These are phyloP conservation scores for Staphylotrichum tortipilum DNA, from an alignment of 495 filamentous ascomycete genomes.

Conservation along the genomic window DNA sequence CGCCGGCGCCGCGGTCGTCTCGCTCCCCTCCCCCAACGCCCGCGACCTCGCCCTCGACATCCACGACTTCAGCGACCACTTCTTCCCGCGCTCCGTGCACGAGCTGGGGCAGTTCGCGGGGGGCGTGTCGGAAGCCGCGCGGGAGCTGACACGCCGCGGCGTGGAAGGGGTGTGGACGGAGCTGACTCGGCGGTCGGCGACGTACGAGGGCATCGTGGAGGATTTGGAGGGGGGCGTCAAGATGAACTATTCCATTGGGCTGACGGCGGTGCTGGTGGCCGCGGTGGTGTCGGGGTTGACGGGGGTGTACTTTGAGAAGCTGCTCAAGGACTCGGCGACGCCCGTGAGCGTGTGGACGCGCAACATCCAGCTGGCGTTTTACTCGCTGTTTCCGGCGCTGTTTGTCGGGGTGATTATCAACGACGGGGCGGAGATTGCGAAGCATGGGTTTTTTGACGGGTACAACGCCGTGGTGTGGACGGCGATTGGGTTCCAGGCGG, in stretches of 20 bases:
- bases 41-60: slow-evolving; percentile 38
- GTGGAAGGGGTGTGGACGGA: slow-evolving; percentile 37
- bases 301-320: slow-evolving; percentile 90
- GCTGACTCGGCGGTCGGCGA: slow-evolving; percentile 72
- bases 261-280: slow-evolving; percentile 66
- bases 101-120: slow-evolving; percentile 45
- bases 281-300: slow-evolving; percentile 74
- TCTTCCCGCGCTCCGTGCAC: slow-evolving; percentile 66
- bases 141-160: slow-evolving; percentile 41
- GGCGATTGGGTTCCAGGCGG: slow-evolving; percentile 69
- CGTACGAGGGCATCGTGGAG: slow-evolving; percentile 86
- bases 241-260: slow-evolving; percentile 69
- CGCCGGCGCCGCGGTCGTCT: slow-evolving; percentile 77
- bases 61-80: slow-evolving; percentile 49
- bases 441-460: slow-evolving; percentile 82
- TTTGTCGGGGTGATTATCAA: slow-evolving; percentile 78
- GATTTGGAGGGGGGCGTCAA: slow-evolving; percentile 58
- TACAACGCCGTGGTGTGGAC: slow-evolving; percentile 91
- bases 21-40: slow-evolving; percentile 55
- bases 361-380: slow-evolving; percentile 89
- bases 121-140: slow-evolving; percentile 36
- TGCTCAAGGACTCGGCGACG: slow-evolving; percentile 70
- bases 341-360: slow-evolving; percentile 77
- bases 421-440: slow-evolving; percentile 74
- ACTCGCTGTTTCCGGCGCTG: slow-evolving; percentile 78